Conservation (phyloP, 495 filamentous ascomycete genomes). For the Durotheca rogersii region DNA sequence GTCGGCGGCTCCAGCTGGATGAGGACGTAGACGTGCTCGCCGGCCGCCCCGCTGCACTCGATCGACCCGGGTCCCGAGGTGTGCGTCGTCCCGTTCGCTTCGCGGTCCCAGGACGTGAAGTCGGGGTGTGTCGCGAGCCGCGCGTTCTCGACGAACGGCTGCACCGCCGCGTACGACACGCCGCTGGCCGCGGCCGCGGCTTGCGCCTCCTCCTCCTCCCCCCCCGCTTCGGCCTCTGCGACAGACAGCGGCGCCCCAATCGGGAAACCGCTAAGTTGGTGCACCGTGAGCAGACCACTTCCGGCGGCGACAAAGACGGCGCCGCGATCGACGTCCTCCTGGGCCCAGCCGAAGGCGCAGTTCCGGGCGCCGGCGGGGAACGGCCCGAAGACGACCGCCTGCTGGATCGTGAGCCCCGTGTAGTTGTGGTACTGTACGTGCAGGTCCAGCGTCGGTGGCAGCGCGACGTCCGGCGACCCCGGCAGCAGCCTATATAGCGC, state of each 20-base stretch:
- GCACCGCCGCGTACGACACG: slow-evolving; percentile 3
- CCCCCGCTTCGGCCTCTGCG: no score
- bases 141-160: neutral
- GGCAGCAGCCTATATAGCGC: slow-evolving; percentile 12
- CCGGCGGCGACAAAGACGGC: slow-evolving; percentile 8
- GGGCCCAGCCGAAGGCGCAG: slow-evolving; percentile 17
- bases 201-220: no score
- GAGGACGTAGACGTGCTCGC: slow-evolving; percentile 7
- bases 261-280: slow-evolving; percentile 12
- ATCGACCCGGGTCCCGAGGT: slow-evolving; percentile 6
- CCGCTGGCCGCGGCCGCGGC: neutral
- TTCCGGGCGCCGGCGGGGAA: slow-evolving; percentile 4
- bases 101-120: slow-evolving; percentile 17
- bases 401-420: slow-evolving; percentile 6
- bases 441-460: neutral
- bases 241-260: no score
- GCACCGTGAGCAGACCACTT: slow-evolving; percentile 4
- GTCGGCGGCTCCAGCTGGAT: slow-evolving; percentile 9
- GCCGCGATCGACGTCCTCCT: slow-evolving; percentile 7
- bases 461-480: neutral
- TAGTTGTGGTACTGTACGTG: slow-evolving; percentile 19
- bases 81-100: slow-evolving; percentile 7
- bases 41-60: neutral
- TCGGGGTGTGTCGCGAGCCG: slow-evolving; percentile 3
- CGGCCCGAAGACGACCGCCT: slow-evolving; percentile 5